Base-by-base conservation (phyloP, 805 yeast genomes). In the Sugiyamaella marilandica region DNA sequence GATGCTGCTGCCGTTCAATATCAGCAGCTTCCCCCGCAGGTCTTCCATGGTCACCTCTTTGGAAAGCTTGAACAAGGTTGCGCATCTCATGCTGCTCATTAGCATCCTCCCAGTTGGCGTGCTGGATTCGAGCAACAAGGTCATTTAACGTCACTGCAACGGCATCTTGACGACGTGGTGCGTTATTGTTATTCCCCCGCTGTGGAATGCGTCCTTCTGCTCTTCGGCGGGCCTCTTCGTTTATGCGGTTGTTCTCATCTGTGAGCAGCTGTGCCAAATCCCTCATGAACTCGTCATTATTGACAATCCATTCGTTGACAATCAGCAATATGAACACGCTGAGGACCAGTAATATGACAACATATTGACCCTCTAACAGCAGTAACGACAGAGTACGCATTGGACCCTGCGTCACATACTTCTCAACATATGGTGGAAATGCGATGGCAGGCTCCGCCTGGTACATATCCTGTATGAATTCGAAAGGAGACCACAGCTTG, bases 271-370 rank as follows among this genome's bases (percentile, higher is more conserved):
- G 46, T 8, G 16, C 43, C n/a, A 62, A 54, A 16, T 58, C 56
- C 19, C 52, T 49, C n/a, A 57, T 48, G 51, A 58, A 59, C 2
- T 56, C 64, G 5, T 59, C 64, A 52, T 64, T 64, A 45, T 66
- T 69, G 16, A 66, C 43, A 10, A 67, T 63, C 71, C 71, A 67
- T 32, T 67, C 71, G 11, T 69, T 58, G 18, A 67, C 66, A 35
- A 65, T 53, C 56, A 84, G 74, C 11, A 74, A 48, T 9, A 75
- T 55, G 31, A 74, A 74, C 5, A 68, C 45, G 1, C 74, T 55
- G 5, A 70, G 55, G 5, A 65, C 50, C 1, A 59, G 34, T 1
- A 58, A 31, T 11, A 62, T 53, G 2, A 65, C 54, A n/a, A 63
- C 54, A 13, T 61, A 55, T 41, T 62, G 67, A 10, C 69, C 71